Base-by-base conservation (phyloP, 345 rosid genomes). In the Lenwebbia sp. region DNA sequence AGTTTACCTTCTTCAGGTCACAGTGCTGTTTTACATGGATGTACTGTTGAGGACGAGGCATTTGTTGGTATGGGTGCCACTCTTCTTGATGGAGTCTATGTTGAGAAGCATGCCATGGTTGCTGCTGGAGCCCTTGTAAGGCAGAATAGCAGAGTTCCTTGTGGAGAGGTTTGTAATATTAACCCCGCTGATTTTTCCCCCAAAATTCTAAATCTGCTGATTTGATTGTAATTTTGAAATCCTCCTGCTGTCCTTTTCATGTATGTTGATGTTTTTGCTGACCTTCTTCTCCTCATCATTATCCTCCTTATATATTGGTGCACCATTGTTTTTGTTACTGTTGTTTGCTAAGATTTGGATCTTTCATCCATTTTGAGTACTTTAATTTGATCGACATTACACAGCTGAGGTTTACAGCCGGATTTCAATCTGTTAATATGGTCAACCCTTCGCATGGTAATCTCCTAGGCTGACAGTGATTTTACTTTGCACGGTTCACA, bases 111-210 rank as follows among this genome's bases (percentile, higher is more conserved):
- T 92, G 94, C 90, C 47, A 93, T 97, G 96, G 96, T 97, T 91
- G 97, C 98, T 88, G 99, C 99, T 86, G 99, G 99, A 88, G 94
- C 99, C 83, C 99, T 97, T 89, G 98, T 96, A 51, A 90, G 96
- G 86, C 98, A 97, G 92, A 97, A 96, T 88, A 92, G 97, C 50
- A 93, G 88, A 90, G 92, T 97, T 88, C 96, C 98, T 86, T 74
- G 96, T 56, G 96, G 98, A 82, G 98, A 97, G 98, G 99, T 96
- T 65, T 65, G 78, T 93, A 86, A 51, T 84, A 50, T 33, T 13
- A 40, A 33, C 22, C 78, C 78, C 26, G 6, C 30, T 26, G 78
- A 65, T 17, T 33, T 62, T 65, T 33, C 78, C 78, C 76, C 25
- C 11, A 33, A 65, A 65, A 65, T 28, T 58, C 23, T 60, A 17